A percentile compares a stretch with the other conserved stretches of the same genome.
Evolutionary conservation across 169 alveolate genomes (phyloP).

Genomic region (Plasmodium fragile): DNA sequence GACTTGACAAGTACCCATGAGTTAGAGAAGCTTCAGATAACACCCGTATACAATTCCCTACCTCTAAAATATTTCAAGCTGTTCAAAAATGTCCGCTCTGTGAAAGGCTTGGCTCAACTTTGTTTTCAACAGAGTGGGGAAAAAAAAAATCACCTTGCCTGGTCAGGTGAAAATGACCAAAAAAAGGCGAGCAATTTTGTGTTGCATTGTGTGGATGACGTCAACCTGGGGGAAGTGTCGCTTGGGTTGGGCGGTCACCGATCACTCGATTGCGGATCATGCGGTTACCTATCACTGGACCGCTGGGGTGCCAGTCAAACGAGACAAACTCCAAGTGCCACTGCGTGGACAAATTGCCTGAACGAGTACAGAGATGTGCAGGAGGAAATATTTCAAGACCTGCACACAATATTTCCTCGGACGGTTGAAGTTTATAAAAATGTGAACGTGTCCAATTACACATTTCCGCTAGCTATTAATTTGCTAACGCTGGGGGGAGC

Average conservation of each 20-base stretch:
- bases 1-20: not conserved
- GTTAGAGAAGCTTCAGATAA: slow-evolving; percentile 18
- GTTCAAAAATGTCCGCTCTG: slow-evolving; percentile 23
- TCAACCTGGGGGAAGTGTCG: slow-evolving; percentile 7
- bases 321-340: not conserved
- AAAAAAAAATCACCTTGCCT: not conserved
- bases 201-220: slow-evolving; percentile 32
- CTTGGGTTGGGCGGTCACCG: not conserved
- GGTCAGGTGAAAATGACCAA: not conserved
- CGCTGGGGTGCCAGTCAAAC: not conserved
- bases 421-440: slow-evolving; percentile 48
- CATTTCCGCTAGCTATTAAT: slow-evolving; percentile 67
- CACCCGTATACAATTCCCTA: slow-evolving; percentile 30
- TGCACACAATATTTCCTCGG: slow-evolving; percentile 18
- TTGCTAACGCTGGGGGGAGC: slow-evolving; percentile 36
- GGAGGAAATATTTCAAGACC: slow-evolving; percentile 53
- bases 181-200: not conserved
- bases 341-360: not conserved
- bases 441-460: slow-evolving; percentile 44
- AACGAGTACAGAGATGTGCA: slow-evolving; percentile 13
- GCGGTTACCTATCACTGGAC: too few relatives aligned
- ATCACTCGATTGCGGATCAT: too few relatives aligned
- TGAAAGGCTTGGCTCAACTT: not conserved
- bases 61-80: slow-evolving; percentile 20
- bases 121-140: not conserved